A percentile compares a stretch with the other conserved stretches of the same genome.
Conservation (phyloP, 2,329 filamentous ascomycete genomes). For the Talaromyces sp. region DNA sequence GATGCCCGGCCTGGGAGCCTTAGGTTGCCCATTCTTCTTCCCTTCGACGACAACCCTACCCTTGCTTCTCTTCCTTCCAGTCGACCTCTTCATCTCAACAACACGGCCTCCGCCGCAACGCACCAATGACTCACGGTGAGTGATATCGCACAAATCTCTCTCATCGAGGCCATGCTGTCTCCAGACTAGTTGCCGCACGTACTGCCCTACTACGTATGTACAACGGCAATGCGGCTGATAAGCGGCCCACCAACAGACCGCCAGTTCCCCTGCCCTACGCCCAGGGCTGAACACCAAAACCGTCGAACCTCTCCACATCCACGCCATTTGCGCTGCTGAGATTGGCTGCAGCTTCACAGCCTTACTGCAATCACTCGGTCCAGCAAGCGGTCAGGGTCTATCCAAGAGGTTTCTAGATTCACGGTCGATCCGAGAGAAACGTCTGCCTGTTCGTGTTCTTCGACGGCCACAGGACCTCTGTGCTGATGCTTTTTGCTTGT, state of each 20-base stretch:
- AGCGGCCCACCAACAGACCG: conserved; percentile 16
- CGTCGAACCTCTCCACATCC: conserved; percentile 13
- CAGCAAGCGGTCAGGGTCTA: conserved; percentile 7
- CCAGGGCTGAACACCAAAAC: conserved; percentile 13
- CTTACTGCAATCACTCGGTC: background rate
- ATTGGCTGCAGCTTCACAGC: conserved; percentile 8
- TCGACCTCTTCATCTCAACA: background rate
- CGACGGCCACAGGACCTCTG: background rate
- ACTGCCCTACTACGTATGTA: background rate
- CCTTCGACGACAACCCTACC: background rate
- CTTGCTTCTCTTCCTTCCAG: background rate
- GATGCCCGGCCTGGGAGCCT: background rate
- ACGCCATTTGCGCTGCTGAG: conserved; percentile 20
- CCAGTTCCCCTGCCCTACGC: conserved; percentile 8
- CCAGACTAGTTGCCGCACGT: background rate
- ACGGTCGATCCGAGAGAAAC: background rate
- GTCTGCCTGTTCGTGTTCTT: background rate
- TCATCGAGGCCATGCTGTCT: background rate
- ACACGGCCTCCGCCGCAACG: background rate
- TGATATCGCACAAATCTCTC: background rate
- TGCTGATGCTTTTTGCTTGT: background rate
- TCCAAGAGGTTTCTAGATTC: background rate
- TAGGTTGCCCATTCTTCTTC: background rate
- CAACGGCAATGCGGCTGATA: conserved; percentile 17
- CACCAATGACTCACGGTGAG: background rate